A percentile compares a stretch with the other conserved stretches of the same genome.
Conservation (phyloP, 768 basidiomycete species). For the Mycena galopus region DNA sequence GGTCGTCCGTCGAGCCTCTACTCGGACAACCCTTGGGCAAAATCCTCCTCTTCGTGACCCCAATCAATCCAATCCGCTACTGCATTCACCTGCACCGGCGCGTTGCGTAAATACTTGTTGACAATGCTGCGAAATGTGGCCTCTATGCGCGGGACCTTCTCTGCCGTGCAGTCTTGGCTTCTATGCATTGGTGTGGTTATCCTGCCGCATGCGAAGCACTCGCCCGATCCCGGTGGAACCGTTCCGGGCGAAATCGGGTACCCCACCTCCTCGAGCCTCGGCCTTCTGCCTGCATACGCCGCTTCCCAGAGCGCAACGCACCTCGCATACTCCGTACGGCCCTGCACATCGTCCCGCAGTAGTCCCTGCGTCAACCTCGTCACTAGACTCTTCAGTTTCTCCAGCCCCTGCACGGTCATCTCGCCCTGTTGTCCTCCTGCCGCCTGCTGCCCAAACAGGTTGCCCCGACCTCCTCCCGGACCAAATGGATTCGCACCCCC, state of each 20-base stretch:
- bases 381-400: slow-evolving; percentile 10
- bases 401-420: slow-evolving; percentile 25
- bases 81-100: slow-evolving; percentile 1
- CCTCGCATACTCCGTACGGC: slow-evolving; percentile 9
- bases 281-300: not conserved
- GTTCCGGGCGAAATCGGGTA: slow-evolving; percentile 30
- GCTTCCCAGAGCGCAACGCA: not conserved
- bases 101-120: not conserved
- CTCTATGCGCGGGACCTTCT: slow-evolving; percentile 13
- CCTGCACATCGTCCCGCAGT: not conserved
- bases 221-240: slow-evolving; percentile 6
- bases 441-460: too few species aligned
- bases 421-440: slow-evolving; percentile 8
- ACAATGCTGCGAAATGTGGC: slow-evolving; percentile 3
- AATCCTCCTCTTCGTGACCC: slow-evolving; percentile 37
- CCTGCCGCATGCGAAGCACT: slow-evolving; percentile 31
- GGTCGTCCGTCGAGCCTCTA: slow-evolving; percentile 32
- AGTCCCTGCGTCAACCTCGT: slow-evolving; percentile 12
- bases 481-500: too few species aligned
- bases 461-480: too few species aligned
- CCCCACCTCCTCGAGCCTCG: not conserved
- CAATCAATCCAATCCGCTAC: slow-evolving; percentile 26
- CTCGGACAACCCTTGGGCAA: slow-evolving; percentile 39
- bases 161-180: slow-evolving; percentile 12
- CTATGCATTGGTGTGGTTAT: slow-evolving; percentile 9